A percentile compares a stretch with the other conserved stretches of the same genome.
Conservation (phyloP, 305 asterid genomes). For the Fraxinus ornus region DNA sequence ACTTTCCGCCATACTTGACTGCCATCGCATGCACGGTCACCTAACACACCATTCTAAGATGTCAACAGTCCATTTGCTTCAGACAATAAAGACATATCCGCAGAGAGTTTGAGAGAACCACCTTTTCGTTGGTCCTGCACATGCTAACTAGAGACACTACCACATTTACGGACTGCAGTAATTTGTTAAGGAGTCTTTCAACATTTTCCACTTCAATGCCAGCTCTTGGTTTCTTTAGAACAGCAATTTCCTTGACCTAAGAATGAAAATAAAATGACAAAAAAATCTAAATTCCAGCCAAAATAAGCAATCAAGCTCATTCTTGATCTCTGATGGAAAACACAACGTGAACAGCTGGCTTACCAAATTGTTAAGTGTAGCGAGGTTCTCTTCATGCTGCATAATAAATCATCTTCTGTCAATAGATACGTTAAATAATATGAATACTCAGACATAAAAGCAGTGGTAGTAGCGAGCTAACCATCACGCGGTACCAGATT, state of each 20-base stretch:
- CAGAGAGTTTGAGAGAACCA: constrained; percentile 24
- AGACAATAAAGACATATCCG: constrained; percentile 12
- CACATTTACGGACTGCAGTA: constrained; percentile 66
- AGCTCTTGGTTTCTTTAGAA: constrained; percentile 54
- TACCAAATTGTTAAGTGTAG: constrained; percentile 65
- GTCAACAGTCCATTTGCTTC: constrained; percentile 22
- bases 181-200: constrained; percentile 54
- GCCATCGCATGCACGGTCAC: constrained; percentile 59
- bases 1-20: not conserved
- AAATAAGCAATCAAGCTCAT: not conserved
- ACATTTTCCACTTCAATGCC: constrained; percentile 47
- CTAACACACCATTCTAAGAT: constrained; percentile 36
- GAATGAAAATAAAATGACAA: constrained; percentile 16
- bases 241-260: constrained; percentile 65
- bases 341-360: constrained; percentile 32
- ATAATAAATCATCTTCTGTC: constrained; percentile 28
- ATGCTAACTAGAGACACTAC: constrained; percentile 61
- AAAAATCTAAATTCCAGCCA: not conserved
- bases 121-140: constrained; percentile 77
- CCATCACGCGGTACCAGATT: constrained; percentile 84
- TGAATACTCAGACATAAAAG: constrained; percentile 17
- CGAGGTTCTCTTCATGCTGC: constrained; percentile 87
- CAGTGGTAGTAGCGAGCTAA: constrained; percentile 30
- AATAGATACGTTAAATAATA: constrained; percentile 23
- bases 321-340: constrained; percentile 7